Conservation (phyloP, 805 yeast species). For the Candida methanosorbosa region DNA sequence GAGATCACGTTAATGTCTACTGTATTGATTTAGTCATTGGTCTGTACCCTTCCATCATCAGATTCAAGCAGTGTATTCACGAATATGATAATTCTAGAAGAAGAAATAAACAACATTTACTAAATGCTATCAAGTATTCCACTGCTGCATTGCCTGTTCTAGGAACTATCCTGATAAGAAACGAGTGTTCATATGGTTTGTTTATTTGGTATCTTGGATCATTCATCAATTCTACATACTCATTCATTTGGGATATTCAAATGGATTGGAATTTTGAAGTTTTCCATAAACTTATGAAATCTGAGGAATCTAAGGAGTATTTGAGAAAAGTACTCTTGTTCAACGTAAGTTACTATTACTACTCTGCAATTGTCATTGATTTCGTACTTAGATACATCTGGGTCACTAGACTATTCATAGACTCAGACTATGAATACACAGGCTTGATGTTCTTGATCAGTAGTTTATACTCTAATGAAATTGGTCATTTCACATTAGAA, state of each 20-base stretch:
- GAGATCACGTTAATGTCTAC: constrained; percentile 18
- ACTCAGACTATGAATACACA: background rate
- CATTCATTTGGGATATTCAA: constrained; percentile 82
- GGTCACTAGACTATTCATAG: constrained; percentile 43
- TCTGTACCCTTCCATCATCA: constrained; percentile 57
- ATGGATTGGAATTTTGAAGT: constrained; percentile 81
- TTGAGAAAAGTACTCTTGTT: constrained; percentile 24
- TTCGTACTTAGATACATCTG: constrained; percentile 66
- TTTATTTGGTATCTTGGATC: constrained; percentile 35
- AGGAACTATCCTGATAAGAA: constrained; percentile 18
- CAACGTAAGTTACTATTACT: constrained; percentile 34
- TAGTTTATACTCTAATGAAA: constrained; percentile 31
- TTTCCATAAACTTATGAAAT: constrained; percentile 26
- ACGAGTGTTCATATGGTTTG: constrained; percentile 18
- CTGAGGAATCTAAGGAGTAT: constrained; percentile 8
- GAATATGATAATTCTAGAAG: constrained; percentile 49
- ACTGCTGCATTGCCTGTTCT: constrained; percentile 51
- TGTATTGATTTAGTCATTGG: constrained; percentile 22
- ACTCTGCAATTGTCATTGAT: constrained; percentile 50
- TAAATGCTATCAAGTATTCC: constrained; percentile 69
- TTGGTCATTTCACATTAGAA: constrained; percentile 62
- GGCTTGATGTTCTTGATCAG: constrained; percentile 11
- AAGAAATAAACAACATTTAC: constrained; percentile 44
- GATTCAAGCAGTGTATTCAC: constrained; percentile 72
- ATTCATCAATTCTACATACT: constrained; percentile 61